Base-by-base conservation (phyloP, 164 flowering plant genomes). In the Protea cynaroides region DNA sequence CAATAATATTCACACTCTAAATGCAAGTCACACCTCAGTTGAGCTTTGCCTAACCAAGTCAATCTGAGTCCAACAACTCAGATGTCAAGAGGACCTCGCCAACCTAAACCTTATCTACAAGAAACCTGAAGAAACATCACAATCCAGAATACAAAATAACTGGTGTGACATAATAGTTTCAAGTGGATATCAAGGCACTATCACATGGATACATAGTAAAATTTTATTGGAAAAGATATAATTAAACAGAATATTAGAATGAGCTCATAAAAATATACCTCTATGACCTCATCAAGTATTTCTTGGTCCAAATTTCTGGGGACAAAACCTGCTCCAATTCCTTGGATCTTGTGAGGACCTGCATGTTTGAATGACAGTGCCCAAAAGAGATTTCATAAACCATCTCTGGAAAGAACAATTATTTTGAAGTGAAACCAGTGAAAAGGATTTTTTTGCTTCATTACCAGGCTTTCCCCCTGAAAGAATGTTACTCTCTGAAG, bases 261-360 rank as follows among this genome's bases (percentile, higher is more conserved):
- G 25, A 12, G 25, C 7, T 40, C 25, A 34, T 40, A 40, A 1
- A 8, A 1, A 43, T 18, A 36, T 0, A 92, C 98, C 96, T 83
- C 84, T 44, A 94, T 66, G 59, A 87, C 79, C 87, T 91, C 97
- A 78, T 94, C 98, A 67, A 94, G 64, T 59, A 90, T 71, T 53
- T 80, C 80, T 60, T 72, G 74, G 69, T 90, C 87, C 75, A 89
- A 80, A 76, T 90, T 94, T 44, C 75, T 54, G 3, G 98, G 98
- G n/a, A 89, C 80, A 81, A 94, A 94, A 72, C 98, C 97, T 70
- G 97, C 97, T 73, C 96, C 97, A 78, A 90, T 87, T 58, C 98
- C 98, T 77, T 90, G 97, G 83, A 94, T 94, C 79, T 94, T 87
- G 83, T 94, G 98, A 36, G 98, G 98, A 62, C 98, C 98, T 90